phyloP scores from a whole-genome alignment of 2,329 filamentous ascomycete genomes.

The Botrytis fabae region DNA sequence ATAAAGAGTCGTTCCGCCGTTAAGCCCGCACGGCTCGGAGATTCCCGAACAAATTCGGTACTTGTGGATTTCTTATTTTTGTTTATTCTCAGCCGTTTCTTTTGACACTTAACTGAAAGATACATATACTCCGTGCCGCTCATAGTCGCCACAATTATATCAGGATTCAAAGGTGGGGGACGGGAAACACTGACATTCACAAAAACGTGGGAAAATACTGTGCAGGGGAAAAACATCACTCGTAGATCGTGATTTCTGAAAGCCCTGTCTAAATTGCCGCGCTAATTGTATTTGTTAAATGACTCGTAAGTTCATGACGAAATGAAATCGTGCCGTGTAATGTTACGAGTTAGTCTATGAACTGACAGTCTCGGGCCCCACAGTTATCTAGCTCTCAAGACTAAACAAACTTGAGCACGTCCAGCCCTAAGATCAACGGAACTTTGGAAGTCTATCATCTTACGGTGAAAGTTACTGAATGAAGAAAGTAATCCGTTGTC shows the following conservation, averaged over 20 bases:
- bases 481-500: slow-evolving; percentile 1
- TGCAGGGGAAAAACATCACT: not conserved
- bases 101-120: not conserved
- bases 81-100: not conserved
- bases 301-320: not conserved
- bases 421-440: not conserved
- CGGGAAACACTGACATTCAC: not conserved
- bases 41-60: not conserved
- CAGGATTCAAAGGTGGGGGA: not conserved
- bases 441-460: not conserved
- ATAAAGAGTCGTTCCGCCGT: not conserved
- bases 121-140: not conserved
- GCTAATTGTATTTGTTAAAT: not conserved
- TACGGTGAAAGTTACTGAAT: not conserved
- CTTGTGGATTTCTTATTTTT: not conserved
- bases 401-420: not conserved
- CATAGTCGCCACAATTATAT: not conserved
- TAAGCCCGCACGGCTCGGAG: not conserved
- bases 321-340: not conserved
- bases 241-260: not conserved
- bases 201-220: not conserved
- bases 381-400: not conserved
- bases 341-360: not conserved
- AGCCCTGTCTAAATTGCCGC: not conserved
- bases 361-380: not conserved